These are phyloP conservation scores for Apophysomyces sp. DNA, from an alignment of 371 early-diverging fungal species.

Conservation along the genomic window DNA sequence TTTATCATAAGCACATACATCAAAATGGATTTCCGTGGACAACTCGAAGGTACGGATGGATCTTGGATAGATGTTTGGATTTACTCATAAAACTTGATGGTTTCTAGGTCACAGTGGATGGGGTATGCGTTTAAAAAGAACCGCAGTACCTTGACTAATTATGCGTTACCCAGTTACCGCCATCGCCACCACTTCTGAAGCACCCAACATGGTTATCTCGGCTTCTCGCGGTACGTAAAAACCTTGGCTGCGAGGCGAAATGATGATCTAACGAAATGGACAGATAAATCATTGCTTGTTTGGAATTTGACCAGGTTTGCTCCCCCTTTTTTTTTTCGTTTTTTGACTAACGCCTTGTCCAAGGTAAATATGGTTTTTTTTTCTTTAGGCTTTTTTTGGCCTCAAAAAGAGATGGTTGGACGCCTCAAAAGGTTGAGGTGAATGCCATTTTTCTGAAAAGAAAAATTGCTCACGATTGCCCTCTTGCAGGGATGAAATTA, in stretches of 20 bases:
- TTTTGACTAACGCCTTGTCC: not conserved
- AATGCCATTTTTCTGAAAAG: conserved; percentile 2
- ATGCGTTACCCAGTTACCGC: conserved; percentile 69
- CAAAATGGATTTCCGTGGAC: not conserved
- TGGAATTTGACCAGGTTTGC: conserved; percentile 71
- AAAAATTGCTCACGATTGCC: conserved; percentile 20
- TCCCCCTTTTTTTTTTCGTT: not conserved
- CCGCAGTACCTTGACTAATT: not conserved
- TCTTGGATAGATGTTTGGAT: not conserved
- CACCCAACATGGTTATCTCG: conserved; percentile 91
- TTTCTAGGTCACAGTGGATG: conserved; percentile 47
- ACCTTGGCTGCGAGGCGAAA: not conserved
- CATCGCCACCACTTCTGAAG: conserved; percentile 92
- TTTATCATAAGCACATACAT: not conserved
- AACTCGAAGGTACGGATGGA: not conserved
- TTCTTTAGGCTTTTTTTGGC: not conserved
- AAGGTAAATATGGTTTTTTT: conserved; percentile 6
- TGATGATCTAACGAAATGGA: not conserved
- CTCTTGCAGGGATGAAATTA: conserved; percentile 62
- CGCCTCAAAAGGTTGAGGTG: not conserved
- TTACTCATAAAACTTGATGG: not conserved
- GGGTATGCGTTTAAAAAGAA: conserved; percentile 22
- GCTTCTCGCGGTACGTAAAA: conserved; percentile 83
- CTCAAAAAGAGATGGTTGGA: conserved; percentile 6
- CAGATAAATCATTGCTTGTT: conserved; percentile 89